Conservation (phyloP, 2,329 filamentous ascomycete genomes). For the Penicillium freii region DNA sequence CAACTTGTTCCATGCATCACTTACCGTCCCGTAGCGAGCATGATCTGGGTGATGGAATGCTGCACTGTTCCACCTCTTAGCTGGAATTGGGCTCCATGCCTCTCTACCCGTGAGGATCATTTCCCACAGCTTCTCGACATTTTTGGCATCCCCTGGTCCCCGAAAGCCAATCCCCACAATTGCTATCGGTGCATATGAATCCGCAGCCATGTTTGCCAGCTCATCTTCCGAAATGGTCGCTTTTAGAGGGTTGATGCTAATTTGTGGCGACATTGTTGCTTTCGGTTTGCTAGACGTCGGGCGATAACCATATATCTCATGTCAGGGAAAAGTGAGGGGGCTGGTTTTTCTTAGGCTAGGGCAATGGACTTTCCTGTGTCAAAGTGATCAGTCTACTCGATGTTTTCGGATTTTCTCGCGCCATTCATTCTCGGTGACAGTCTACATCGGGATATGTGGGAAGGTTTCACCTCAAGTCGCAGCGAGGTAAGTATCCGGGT, state of each 20-base stretch:
- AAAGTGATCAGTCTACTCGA: not conserved
- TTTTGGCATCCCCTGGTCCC: constrained; percentile 24
- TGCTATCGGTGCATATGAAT: constrained; percentile 23
- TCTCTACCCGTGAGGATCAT: constrained; percentile 23
- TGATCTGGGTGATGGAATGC: constrained; percentile 31
- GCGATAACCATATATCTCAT: not conserved
- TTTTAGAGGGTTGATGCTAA: not conserved
- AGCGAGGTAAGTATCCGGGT: constrained; percentile 8
- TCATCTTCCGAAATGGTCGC: not conserved
- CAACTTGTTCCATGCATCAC: not conserved
- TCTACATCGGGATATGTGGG: not conserved
- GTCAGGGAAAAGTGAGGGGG: not conserved
- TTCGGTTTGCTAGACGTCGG: not conserved
- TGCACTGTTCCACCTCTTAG: constrained; percentile 19
- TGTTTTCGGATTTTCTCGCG: not conserved
- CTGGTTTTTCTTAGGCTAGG: not conserved
- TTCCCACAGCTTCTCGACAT: constrained; percentile 21
- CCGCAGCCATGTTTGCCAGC: not conserved
- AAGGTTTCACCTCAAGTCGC: not conserved
- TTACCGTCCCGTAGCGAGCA: constrained; percentile 25
- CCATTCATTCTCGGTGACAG: not conserved
- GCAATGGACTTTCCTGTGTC: not conserved
- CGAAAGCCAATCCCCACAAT: constrained; percentile 29
- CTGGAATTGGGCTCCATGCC: constrained; percentile 23
- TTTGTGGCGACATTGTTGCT: not conserved